Evolutionary conservation across 495 filamentous ascomycete species (phyloP).

Genomic region (Tuber calosporum): DNA sequence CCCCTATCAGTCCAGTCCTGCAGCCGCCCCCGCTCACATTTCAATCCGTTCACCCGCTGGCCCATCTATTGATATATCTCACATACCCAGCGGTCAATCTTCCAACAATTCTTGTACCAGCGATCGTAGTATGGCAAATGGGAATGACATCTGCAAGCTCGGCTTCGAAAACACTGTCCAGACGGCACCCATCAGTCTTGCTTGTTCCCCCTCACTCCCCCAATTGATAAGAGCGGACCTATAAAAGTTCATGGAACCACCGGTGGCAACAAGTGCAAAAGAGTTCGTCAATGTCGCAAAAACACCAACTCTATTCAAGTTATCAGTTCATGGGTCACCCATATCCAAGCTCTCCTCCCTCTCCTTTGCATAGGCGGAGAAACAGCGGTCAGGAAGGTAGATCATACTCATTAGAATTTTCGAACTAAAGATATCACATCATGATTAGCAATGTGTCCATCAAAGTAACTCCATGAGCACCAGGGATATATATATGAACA

Average conservation of each 20-base stretch:
- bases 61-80: background rate
- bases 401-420: constrained; percentile 95
- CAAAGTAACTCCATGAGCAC: background rate
- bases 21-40: background rate
- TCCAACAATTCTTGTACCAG: constrained; percentile 89
- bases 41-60: background rate
- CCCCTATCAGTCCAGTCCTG: background rate
- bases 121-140: constrained; percentile 95
- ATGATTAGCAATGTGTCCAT: constrained; percentile 11
- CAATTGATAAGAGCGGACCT: constrained; percentile 46
- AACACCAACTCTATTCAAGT: constrained; percentile 71
- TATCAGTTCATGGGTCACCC: constrained; percentile 18
- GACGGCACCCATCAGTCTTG: constrained; percentile 6
- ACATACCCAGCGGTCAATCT: constrained; percentile 87
- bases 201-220: background rate
- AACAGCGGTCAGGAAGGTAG: constrained; percentile 38
- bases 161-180: constrained; percentile 70
- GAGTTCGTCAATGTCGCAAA: constrained; percentile 94
- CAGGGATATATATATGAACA: background rate
- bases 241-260: constrained; percentile 98
- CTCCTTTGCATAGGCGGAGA: background rate
- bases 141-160: constrained; percentile 96
- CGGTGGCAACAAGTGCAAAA: constrained; percentile 85
- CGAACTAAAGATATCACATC: constrained; percentile 54
- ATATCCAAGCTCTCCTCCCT: background rate